These are phyloP conservation scores for Paraconiothyrium brasiliense DNA, from an alignment of 2,329 filamentous ascomycete species.

Conservation along the genomic window DNA sequence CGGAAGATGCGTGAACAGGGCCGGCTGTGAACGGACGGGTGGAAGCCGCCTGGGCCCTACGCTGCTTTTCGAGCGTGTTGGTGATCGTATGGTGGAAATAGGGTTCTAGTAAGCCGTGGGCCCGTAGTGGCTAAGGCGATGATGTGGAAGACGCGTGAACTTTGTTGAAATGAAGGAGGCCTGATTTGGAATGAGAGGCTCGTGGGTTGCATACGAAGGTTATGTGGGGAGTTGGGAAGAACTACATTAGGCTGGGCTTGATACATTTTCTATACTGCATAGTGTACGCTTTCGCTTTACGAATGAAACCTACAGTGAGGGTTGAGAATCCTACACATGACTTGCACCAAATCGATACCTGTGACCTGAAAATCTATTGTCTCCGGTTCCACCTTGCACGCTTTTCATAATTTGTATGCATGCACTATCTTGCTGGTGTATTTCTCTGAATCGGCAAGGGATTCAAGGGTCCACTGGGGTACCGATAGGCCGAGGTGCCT, in stretches of 20 bases:
- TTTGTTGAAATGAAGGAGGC: too few species aligned
- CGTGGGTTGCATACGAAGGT: not conserved
- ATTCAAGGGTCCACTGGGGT: not conserved
- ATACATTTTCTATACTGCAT: conserved; percentile 2
- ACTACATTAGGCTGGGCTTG: not conserved
- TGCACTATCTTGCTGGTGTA: not conserved
- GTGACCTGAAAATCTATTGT: not conserved
- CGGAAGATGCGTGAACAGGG: conserved; percentile 27
- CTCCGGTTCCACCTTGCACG: not conserved
- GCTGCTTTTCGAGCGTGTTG: conserved; percentile 7
- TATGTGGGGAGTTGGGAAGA: not conserved
- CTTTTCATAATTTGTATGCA: not conserved
- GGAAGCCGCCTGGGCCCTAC: not conserved
- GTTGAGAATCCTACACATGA: not conserved
- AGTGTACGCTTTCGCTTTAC: conserved; percentile 10
- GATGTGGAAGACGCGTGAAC: not conserved
- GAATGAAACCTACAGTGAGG: not conserved
- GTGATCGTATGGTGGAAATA: conserved; percentile 8
- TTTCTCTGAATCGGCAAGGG: not conserved
- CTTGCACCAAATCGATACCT: not conserved
- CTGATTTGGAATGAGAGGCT: not conserved
- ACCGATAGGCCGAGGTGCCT: not conserved
- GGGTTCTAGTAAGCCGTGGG: not conserved
- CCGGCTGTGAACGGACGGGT: conserved; percentile 20
- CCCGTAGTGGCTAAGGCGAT: not conserved